These are phyloP conservation scores for Fusarium brachygibbosum DNA, from an alignment of 2,329 filamentous ascomycete species.

Conservation along the genomic window DNA sequence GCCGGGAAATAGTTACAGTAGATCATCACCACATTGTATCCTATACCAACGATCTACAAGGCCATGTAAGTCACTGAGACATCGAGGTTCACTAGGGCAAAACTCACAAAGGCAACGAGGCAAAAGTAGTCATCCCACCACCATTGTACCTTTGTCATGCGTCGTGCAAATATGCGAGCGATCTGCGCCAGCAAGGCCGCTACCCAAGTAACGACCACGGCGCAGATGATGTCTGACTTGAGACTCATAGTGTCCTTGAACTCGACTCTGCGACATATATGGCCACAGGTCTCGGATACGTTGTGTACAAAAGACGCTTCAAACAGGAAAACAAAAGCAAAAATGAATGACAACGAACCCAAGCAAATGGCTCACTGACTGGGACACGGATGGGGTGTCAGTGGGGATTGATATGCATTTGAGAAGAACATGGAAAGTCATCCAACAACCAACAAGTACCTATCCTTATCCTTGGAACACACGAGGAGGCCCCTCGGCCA, in stretches of 20 bases:
- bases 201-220: slow-evolving; percentile 40
- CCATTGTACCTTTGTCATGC: slow-evolving; percentile 45
- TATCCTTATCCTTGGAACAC: slow-evolving; percentile 1
- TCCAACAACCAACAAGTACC: neutral
- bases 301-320: neutral
- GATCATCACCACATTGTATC: slow-evolving; percentile 34
- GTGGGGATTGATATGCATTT: slow-evolving; percentile 41
- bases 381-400: neutral
- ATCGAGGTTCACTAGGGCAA: accelerated
- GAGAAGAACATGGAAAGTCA: slow-evolving; percentile 13
- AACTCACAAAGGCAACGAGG: slow-evolving; percentile 44
- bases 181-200: slow-evolving; percentile 40
- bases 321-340: neutral
- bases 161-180: slow-evolving; percentile 40
- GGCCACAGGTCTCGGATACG: neutral
- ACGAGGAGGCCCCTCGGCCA: neutral
- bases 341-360: slow-evolving; percentile 8
- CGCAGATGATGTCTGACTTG: slow-evolving; percentile 35
- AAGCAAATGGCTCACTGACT: neutral
- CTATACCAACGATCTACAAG: slow-evolving; percentile 36
- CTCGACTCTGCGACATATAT: slow-evolving; percentile 8
- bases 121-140: slow-evolving; percentile 48
- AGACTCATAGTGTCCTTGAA: slow-evolving; percentile 32
- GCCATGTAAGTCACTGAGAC: neutral
- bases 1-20: slow-evolving; percentile 23